Base-by-base conservation (phyloP, 208 protist genomes). In the Trypanosoma congolense region DNA sequence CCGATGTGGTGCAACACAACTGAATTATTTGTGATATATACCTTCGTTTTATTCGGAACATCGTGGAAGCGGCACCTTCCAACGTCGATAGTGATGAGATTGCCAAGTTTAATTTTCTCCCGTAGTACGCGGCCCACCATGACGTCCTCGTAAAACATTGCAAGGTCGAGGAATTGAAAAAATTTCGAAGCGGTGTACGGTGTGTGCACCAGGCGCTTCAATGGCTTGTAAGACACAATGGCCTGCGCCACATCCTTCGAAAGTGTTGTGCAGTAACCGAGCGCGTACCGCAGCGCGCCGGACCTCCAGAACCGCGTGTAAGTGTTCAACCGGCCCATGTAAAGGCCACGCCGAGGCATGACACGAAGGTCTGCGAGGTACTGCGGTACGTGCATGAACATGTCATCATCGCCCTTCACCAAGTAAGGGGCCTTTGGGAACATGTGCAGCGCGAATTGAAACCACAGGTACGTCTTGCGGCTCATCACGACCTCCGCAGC, bases 401-500 rank as follows among this genome's bases (percentile, higher is more conserved):
- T 49, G 26, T 58, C 53, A 38, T 38, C 33, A 24, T 58, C 53
- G 12, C 31, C 38, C 43, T 60, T 60, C 8, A 33, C 31, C 1
- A 28, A 29, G 9, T 33, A 60, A 21, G 3, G 16, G 18, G 21
- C 5, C n/a, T 28, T 42, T 16, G 40, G 40, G 50, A 48, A 57
- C 33, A 57, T 18, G n/a, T 43, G 41, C 10, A 57, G 52, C 5
- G 52, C 52, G 2, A 48, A 28, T 18, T 4, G 31, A 33, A 42
- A 45, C 52, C 52, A 57, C 33, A 57, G 21, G 35, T 36, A 48
- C 21, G 52, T 48, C 19, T 57, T 57, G 10, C 26, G 33, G 3
- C 43, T 72, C 56, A 75, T 74, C 18, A 40, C 67, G 0, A 79
- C 54, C 45, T 73, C 67, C 24, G 50, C 51, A 4, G 52, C 51